A percentile compares a stretch with the other conserved stretches of the same genome.
Evolutionary conservation across 345 rosid genomes (phyloP).

Genomic region (Ceriops decandra): DNA sequence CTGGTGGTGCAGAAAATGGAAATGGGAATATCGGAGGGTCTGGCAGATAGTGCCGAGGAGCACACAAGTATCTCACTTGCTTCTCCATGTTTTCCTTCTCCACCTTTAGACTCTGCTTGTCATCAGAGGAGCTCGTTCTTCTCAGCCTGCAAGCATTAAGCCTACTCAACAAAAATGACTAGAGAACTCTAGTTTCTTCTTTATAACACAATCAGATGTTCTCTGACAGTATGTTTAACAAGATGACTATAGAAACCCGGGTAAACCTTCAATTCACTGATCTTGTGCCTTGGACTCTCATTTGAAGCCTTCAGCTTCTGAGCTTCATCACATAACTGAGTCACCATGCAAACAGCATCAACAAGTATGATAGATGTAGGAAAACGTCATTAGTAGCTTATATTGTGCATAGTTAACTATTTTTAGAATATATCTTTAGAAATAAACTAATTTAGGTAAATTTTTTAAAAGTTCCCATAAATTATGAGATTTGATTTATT

Average conservation of each 20-base stretch:
- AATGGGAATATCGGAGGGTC: conserved; percentile 10
- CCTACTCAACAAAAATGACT: not conserved
- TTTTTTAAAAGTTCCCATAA: too few relatives aligned
- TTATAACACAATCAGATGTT: not conserved
- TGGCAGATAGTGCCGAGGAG: conserved; percentile 10
- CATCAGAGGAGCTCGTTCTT: conserved; percentile 29
- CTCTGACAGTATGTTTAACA: not conserved
- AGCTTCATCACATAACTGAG: conserved; percentile 26
- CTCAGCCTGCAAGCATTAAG: conserved; percentile 20
- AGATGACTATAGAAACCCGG: not conserved
- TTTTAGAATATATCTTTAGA: too few relatives aligned
- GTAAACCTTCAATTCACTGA: conserved; percentile 35
- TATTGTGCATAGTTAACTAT: too few relatives aligned
- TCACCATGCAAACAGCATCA: conserved; percentile 35
- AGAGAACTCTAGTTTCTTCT: not conserved
- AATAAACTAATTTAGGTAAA: too few relatives aligned
- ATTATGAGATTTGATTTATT: too few relatives aligned
- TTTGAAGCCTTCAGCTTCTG: conserved; percentile 24
- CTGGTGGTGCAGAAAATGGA: conserved; percentile 18
- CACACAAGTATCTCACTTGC: conserved; percentile 14
- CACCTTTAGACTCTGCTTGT: conserved; percentile 29
- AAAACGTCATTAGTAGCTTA: too few relatives aligned
- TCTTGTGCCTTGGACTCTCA: conserved; percentile 27
- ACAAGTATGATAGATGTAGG: conserved; percentile 21
- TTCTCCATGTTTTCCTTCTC: conserved; percentile 24